phyloP scores from a whole-genome alignment of 768 basidiomycete species.

The Clathrus columnatus region DNA sequence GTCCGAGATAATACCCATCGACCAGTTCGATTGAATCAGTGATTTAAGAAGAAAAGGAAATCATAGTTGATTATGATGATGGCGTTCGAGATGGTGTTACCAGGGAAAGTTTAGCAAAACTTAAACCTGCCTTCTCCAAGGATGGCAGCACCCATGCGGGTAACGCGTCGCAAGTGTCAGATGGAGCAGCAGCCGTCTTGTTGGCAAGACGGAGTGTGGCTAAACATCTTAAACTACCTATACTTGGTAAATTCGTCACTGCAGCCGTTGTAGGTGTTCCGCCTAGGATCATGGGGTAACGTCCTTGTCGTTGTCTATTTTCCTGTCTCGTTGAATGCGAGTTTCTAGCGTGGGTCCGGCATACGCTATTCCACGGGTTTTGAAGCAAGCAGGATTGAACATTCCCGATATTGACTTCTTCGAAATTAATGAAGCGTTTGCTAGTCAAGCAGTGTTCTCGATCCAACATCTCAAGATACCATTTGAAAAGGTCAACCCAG shows the following conservation, averaged over 20 bases:
- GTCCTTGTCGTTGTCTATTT: neutral
- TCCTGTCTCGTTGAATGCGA: neutral
- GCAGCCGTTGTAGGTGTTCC: constrained; percentile 70
- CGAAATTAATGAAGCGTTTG: constrained; percentile 91
- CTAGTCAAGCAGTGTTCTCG: constrained; percentile 60
- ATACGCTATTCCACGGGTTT: constrained; percentile 67
- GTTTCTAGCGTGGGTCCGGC: constrained; percentile 60
- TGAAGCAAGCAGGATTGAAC: constrained; percentile 41
- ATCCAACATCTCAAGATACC: constrained; percentile 63
- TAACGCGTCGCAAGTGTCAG: constrained; percentile 85
- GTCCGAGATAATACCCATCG: constrained; percentile 74
- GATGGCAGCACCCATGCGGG: constrained; percentile 71
- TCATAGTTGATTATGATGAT: constrained; percentile 74
- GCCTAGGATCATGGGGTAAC: constrained; percentile 71
- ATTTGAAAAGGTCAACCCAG: constrained; percentile 72
- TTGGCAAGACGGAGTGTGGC: constrained; percentile 75
- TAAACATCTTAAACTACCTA: constrained; percentile 73
- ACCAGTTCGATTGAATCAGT: constrained; percentile 65
- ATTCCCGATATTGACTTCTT: constrained; percentile 77
- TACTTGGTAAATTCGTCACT: constrained; percentile 77
- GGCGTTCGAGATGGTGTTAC: constrained; percentile 84
- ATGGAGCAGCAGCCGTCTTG: constrained; percentile 86
- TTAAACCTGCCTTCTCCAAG: constrained; percentile 79
- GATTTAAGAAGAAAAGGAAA: constrained; percentile 55
- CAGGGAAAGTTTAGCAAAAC: constrained; percentile 62